Percentiles rank a stretch among this genome's conserved stretches.
These are phyloP conservation scores for Tylopilus orsonianus DNA, from an alignment of 1,284 basidiomycete genomes.

Conservation along the genomic window DNA sequence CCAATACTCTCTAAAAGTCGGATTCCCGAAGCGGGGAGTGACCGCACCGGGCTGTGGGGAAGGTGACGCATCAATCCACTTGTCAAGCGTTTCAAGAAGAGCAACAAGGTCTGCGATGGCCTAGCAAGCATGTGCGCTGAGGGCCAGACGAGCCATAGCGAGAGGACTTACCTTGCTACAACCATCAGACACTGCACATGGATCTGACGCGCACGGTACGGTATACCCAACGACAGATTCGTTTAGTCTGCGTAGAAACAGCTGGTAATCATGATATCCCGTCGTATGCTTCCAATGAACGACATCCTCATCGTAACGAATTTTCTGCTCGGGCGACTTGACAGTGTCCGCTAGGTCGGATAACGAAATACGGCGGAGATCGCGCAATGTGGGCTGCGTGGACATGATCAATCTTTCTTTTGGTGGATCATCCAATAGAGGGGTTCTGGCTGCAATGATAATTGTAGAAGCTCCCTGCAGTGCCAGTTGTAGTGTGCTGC, in stretches of 20 bases:
- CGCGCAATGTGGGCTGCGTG: slow-evolving; percentile 27
- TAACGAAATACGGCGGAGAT: slow-evolving; percentile 45
- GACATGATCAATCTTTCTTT: slow-evolving; percentile 16
- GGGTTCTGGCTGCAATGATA: not conserved
- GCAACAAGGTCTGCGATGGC: slow-evolving; percentile 47
- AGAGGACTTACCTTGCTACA: slow-evolving; percentile 21
- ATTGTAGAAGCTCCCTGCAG: not conserved
- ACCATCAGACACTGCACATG: slow-evolving; percentile 10
- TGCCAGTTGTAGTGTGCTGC: not conserved
- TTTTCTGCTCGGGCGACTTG: slow-evolving; percentile 45
- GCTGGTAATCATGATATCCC: slow-evolving; percentile 69
- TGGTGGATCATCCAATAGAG: not conserved
- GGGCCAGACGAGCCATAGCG: not conserved
- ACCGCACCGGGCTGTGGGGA: slow-evolving; percentile 52
- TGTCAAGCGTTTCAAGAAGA: slow-evolving; percentile 70
- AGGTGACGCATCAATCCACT: slow-evolving; percentile 84
- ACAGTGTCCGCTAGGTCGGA: slow-evolving; percentile 33
- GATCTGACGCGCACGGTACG: slow-evolving; percentile 38
- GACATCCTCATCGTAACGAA: slow-evolving; percentile 70
- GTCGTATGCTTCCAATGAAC: slow-evolving; percentile 63
- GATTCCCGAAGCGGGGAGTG: slow-evolving; percentile 93
- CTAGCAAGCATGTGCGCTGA: slow-evolving; percentile 37
- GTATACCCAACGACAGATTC: slow-evolving; percentile 68
- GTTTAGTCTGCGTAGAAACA: slow-evolving; percentile 73
- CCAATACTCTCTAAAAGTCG: slow-evolving; percentile 85